A percentile compares a stretch with the other conserved stretches of the same genome.
Conservation (phyloP, 257 asterid species). For the Solanum lycopersicoides region DNA sequence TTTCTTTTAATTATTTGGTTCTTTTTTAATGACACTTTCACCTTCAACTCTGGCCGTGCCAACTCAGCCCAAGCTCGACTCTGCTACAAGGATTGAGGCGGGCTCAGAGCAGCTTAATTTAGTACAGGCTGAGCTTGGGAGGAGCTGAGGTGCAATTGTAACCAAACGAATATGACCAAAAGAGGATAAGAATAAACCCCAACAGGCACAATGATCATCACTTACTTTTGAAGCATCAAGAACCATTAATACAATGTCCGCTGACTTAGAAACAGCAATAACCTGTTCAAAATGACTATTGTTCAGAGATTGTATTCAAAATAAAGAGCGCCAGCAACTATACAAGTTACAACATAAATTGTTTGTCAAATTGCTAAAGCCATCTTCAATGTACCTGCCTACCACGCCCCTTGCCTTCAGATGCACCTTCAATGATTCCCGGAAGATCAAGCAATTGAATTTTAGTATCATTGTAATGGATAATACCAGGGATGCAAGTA, state of each 20-base stretch:
- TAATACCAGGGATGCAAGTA: slow-evolving; percentile 97
- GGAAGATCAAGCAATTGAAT: slow-evolving; percentile 99
- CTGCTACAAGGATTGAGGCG: not conserved
- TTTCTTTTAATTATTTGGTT: not conserved
- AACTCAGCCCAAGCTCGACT: not conserved
- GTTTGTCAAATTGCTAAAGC: not conserved
- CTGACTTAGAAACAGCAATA: slow-evolving; percentile 92
- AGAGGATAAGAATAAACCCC: not conserved
- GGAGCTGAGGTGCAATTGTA: not conserved
- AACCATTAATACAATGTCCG: slow-evolving; percentile 90
- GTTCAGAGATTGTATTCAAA: slow-evolving; percentile 4
- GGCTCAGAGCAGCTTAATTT: not conserved
- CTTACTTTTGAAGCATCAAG: slow-evolving; percentile 67
- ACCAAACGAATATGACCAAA: not conserved
- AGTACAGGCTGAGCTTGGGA: not conserved
- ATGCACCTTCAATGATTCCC: slow-evolving; percentile 98
- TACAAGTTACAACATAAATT: not conserved
- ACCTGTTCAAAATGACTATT: slow-evolving; percentile 42
- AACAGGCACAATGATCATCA: not conserved
- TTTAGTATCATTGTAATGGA: slow-evolving; percentile 93
- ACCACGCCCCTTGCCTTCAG: slow-evolving; percentile 99
- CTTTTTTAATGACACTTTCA: not conserved
- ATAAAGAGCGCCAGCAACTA: not conserved
- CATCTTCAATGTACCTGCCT: slow-evolving; percentile 53
- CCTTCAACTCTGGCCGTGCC: not conserved